These are phyloP conservation scores for Beauveria rudraprayagi DNA, from an alignment of 2,329 filamentous ascomycete genomes.

Conservation along the genomic window DNA sequence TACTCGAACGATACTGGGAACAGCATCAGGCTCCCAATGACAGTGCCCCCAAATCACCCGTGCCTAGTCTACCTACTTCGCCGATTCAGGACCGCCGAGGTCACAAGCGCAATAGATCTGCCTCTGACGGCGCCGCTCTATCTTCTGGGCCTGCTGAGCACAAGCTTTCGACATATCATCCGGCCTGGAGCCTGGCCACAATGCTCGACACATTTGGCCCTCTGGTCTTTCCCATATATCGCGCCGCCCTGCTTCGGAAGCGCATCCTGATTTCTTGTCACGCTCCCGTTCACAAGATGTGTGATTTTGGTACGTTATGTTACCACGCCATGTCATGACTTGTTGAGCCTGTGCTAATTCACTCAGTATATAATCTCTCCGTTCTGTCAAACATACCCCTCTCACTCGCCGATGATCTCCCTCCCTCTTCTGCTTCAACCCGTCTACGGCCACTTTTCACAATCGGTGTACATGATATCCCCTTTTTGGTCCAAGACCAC, in stretches of 20 bases:
- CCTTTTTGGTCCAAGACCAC: constrained; percentile 60
- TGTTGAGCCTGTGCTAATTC: constrained; percentile 18
- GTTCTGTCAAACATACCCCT: constrained; percentile 81
- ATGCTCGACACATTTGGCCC: constrained; percentile 82
- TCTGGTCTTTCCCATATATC: constrained; percentile 82
- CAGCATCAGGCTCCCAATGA: constrained; percentile 27
- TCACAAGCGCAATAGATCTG: constrained; percentile 50
- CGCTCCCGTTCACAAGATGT: constrained; percentile 75
- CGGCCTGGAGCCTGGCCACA: constrained; percentile 71
- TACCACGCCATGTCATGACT: neutral
- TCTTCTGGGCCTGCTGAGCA: constrained; percentile 50
- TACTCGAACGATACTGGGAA: constrained; percentile 77
- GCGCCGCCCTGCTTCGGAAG: constrained; percentile 78
- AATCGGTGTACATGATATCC: constrained; percentile 87
- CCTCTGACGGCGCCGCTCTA: constrained; percentile 53
- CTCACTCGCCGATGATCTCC: constrained; percentile 62
- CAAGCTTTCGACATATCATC: constrained; percentile 69
- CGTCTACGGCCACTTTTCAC: constrained; percentile 81
- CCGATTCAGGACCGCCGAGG: constrained; percentile 28
- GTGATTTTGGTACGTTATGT: constrained; percentile 68
- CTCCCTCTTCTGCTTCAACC: constrained; percentile 50
- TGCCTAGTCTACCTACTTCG: constrained; percentile 33
- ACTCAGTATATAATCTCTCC: constrained; percentile 86
- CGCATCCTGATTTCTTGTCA: constrained; percentile 81
- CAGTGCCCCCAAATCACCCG: constrained; percentile 34